These are phyloP conservation scores for Candida ponderosae DNA, from an alignment of 805 yeast genomes.

Conservation along the genomic window DNA sequence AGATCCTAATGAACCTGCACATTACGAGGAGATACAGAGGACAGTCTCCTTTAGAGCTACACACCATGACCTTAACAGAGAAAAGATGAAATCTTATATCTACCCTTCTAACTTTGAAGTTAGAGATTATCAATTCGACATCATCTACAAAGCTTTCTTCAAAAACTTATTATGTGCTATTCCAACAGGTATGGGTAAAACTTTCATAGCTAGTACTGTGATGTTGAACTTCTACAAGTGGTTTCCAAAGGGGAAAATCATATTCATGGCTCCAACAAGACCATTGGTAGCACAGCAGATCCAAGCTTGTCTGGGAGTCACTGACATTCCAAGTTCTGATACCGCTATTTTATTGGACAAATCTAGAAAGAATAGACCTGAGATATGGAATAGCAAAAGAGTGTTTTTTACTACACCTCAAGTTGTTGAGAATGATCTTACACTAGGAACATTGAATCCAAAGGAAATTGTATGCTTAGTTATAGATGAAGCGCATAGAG, in stretches of 20 bases:
- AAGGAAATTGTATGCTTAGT: conserved; percentile 67
- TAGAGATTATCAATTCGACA: conserved; percentile 84
- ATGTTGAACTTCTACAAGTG: conserved; percentile 86
- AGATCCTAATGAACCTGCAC: conserved; percentile 6
- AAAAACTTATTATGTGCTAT: conserved; percentile 79
- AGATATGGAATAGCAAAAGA: conserved; percentile 69
- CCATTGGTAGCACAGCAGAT: conserved; percentile 96
- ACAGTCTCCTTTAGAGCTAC: conserved; percentile 32
- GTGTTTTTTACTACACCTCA: conserved; percentile 96
- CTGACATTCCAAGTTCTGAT: conserved; percentile 71
- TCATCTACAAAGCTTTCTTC: conserved; percentile 64
- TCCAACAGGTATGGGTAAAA: conserved; percentile 97
- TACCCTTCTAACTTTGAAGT: conserved; percentile 83
- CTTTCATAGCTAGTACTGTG: conserved; percentile 90
- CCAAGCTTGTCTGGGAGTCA: conserved; percentile 80
- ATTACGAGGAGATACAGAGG: conserved; percentile 29
- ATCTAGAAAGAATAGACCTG: conserved; percentile 52
- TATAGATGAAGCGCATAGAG: conserved; percentile 93
- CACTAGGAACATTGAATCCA: conserved; percentile 69
- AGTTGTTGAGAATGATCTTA: conserved; percentile 85
- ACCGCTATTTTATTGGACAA: conserved; percentile 72
- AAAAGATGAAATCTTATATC: conserved; percentile 39
- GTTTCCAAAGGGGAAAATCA: conserved; percentile 71
- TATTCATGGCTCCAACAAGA: conserved; percentile 95
- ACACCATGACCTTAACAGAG: conserved; percentile 40